Evolutionary conservation across 371 early-diverging fungal genomes (phyloP).

Genomic region (Mucor lusitanicus): DNA sequence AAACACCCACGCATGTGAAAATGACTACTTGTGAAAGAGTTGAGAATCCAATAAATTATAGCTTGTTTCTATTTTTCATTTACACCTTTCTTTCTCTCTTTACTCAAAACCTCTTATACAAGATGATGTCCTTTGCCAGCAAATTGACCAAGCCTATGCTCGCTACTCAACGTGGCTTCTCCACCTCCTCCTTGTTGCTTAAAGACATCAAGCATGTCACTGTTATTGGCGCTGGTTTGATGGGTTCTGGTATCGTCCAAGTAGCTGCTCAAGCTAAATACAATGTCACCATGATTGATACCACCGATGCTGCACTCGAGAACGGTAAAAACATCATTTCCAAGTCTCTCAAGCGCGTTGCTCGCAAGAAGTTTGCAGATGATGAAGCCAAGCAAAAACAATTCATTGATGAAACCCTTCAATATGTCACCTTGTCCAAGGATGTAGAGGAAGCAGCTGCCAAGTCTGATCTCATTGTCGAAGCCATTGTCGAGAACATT

Average conservation of each 20-base stretch:
- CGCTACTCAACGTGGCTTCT: conserved; percentile 4
- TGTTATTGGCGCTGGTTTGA: conserved; percentile 84
- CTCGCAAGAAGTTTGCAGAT: conserved; percentile 86
- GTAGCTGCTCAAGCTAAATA: conserved; percentile 85
- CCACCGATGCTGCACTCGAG: conserved; percentile 67
- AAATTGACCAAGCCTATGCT: not conserved
- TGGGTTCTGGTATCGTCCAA: conserved; percentile 97
- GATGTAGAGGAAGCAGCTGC: conserved; percentile 59
- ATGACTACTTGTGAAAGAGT: not conserved
- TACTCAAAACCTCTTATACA: not conserved
- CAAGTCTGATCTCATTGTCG: conserved; percentile 79
- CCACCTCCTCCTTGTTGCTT: conserved; percentile 25
- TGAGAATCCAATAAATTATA: not conserved
- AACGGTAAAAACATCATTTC: conserved; percentile 83
- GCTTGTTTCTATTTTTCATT: not conserved
- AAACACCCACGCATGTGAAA: not conserved
- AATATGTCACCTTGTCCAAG: conserved; percentile 67
- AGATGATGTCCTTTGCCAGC: conserved; percentile 11
- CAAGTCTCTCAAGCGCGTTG: conserved; percentile 80
- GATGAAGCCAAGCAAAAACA: conserved; percentile 60
- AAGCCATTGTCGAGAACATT: conserved; percentile 96
- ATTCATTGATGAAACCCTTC: conserved; percentile 67
- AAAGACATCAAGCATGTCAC: conserved; percentile 63
- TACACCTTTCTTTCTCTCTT: not conserved
- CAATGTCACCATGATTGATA: conserved; percentile 89